Base-by-base conservation (phyloP, 768 basidiomycete genomes). In the Kwoniella dendrophila region DNA sequence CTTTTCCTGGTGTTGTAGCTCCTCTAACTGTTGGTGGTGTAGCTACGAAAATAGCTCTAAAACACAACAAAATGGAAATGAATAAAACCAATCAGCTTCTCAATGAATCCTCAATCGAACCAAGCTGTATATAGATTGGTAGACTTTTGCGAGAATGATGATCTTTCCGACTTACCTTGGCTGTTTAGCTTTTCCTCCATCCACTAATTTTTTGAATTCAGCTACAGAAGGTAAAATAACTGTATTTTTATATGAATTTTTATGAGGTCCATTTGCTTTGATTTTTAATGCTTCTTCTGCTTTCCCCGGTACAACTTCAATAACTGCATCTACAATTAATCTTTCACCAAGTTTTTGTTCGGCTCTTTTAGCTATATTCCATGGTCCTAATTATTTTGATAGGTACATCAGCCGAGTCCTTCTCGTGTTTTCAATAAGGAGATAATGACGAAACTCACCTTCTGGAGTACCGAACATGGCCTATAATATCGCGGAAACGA, bases 11-110 rank as follows among this genome's bases (percentile, higher is more conserved):
- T 63, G 84, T 81, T 33, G 84, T 82, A 41, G 87, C 85, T 45
- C 93, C 93, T 58, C 93, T 86, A 83, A 87, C 94, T 84, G 88
- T 88, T 38, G 93, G 91, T 16, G 93, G 93, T 40, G 88, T 89
- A 47, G 92, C 93, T 65, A 96, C 85, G 74, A 94, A 85, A 76
- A 94, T 83, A 11, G 90, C 91, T 62, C 87, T 88, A 63, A 6
- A 29, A 7, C n/a, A 12, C 16, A 48, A 54, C n/a, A 47, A 14
- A 6, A 49, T 41, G 44, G 16, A 29, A 52, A 41, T 51, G 6
- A 41, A 7, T 22, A 26, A 8, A 6, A 6, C 20, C 52, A 4
- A n/a, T 53, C 11, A 38, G 51, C 51, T 53, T 32, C 10, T 27
- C 29, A 44, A 27, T 30, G 56, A 29, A 20, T 45, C 4, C 40